Evolutionary conservation across 2,329 filamentous ascomycete genomes (phyloP).

Genomic region (Pyrenochaeta sp.): DNA sequence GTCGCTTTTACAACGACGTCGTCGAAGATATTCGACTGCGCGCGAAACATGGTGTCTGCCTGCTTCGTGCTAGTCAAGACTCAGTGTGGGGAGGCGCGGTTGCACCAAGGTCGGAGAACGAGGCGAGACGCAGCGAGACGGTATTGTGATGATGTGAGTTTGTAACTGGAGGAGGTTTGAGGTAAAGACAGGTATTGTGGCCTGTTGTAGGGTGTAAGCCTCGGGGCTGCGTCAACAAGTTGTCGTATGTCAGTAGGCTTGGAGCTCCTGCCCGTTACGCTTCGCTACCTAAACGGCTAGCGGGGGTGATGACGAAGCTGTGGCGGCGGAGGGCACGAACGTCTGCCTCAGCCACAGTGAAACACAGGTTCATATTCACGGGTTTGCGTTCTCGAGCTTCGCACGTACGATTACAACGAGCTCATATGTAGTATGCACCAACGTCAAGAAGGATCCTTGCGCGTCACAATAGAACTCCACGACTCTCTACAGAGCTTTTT

Average conservation of each 20-base stretch:
- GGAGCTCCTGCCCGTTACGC: slow-evolving; percentile 24
- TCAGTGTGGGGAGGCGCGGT: slow-evolving; percentile 6
- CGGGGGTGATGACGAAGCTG: slow-evolving; percentile 28
- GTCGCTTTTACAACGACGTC: slow-evolving; percentile 83
- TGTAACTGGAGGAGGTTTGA: neutral
- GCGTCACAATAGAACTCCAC: too few relatives aligned
- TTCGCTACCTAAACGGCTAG: slow-evolving; percentile 12
- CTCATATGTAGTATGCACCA: too few relatives aligned
- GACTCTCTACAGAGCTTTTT: too few relatives aligned
- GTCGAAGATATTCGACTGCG: slow-evolving; percentile 73
- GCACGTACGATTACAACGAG: too few relatives aligned
- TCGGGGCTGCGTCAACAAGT: slow-evolving; percentile 5
- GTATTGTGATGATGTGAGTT: slow-evolving; percentile 7
- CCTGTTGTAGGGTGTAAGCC: slow-evolving; percentile 1
- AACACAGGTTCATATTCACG: neutral
- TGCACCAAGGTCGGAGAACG: slow-evolving; percentile 11
- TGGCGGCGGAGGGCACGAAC: slow-evolving; percentile 11
- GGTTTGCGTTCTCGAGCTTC: too few relatives aligned
- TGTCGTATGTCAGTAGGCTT: slow-evolving; percentile 30
- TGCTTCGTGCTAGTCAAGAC: slow-evolving; percentile 6
- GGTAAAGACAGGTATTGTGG: neutral
- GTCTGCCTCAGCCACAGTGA: slow-evolving; percentile 21
- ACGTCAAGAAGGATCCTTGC: too few relatives aligned
- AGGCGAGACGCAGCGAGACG: neutral
- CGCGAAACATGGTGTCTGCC: slow-evolving; percentile 55